Conservation (phyloP, 805 yeast species). For the Ogataea saltuana region DNA sequence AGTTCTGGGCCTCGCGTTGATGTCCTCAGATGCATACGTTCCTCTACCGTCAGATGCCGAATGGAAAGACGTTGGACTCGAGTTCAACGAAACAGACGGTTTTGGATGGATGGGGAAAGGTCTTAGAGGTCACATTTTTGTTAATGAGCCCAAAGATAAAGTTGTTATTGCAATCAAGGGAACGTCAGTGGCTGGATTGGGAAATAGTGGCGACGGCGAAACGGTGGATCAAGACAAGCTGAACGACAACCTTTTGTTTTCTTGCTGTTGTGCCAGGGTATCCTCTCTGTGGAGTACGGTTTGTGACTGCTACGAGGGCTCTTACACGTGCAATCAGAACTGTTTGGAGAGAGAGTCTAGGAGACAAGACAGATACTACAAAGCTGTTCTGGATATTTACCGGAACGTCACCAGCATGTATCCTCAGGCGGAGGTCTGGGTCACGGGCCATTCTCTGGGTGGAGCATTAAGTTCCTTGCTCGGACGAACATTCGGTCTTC, state of each 20-base stretch:
- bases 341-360: conserved; percentile 79
- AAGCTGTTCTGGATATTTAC: conserved; percentile 75
- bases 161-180: conserved; percentile 88
- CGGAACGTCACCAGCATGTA: conserved; percentile 65
- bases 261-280: conserved; percentile 95
- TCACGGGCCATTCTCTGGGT: conserved; percentile 94
- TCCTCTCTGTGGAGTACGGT: conserved; percentile 92
- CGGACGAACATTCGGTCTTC: conserved; percentile 88
- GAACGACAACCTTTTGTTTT: conserved; percentile 86
- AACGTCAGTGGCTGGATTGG: conserved; percentile 78
- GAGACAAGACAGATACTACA: conserved; percentile 78
- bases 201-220: conserved; percentile 50
- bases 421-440: conserved; percentile 78
- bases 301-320: conserved; percentile 84
- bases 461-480: conserved; percentile 80
- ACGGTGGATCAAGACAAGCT: conserved; percentile 79
- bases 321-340: conserved; percentile 84
- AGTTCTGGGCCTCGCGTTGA: conserved; percentile 70
- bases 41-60: conserved; percentile 73
- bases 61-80: conserved; percentile 65
- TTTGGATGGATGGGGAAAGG: conserved; percentile 91
- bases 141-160: conserved; percentile 49
- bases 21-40: conserved; percentile 92
- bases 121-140: conserved; percentile 87
- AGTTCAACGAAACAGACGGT: conserved; percentile 54